Evolutionary conservation across 768 basidiomycete species (phyloP), one percentile per base, ranked within the genome.

Genomic region (Psilocybe cyanescens): DNA sequence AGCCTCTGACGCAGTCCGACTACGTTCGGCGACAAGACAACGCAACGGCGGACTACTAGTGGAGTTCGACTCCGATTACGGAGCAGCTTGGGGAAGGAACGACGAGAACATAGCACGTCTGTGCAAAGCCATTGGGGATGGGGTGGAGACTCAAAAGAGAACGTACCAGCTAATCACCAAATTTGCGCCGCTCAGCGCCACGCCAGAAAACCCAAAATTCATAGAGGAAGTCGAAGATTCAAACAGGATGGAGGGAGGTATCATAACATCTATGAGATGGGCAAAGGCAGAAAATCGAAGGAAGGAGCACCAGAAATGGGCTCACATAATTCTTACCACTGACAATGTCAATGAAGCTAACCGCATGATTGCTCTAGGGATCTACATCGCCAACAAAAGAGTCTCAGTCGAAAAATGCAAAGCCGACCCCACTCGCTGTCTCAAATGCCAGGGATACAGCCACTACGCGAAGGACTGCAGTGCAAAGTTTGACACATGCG

Each of bases 31-130:
- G 3, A 44, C 19, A 19, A 19, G 19, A 19, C 19, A 19, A 19
- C 1, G 19, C 14, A 72, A 67, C 9, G 70, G 81, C 2, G 41
- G 41, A 44, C 1, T 44, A 12, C 41, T 44, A 3, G 41, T 44
- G 41, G 41, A 44, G 12, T 12, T 44, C 5, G 41, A 44, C 14
- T 12, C 41, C 14, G 41, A 44, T n/a, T 9, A 9, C 1, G 41
- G 41, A 4, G 41, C 41, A 14, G 14, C 41, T 1, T 44, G 41
- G 41, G 9, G 4, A 44, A 16, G 9, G 14, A 12, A 2, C 3
- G 8, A 9, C 1, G 41, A 9, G 8, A 44, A 44, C n/a, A 1
- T 5, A n/a, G 41, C 11, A 5, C 1, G 5, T 1, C 41, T 44
- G 14, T 44, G 41, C n/a, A 2, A 44, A 12, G 14, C 5, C 4